Conservation (phyloP, 1,284 basidiomycete species). For the Sporisorium sorghi region DNA sequence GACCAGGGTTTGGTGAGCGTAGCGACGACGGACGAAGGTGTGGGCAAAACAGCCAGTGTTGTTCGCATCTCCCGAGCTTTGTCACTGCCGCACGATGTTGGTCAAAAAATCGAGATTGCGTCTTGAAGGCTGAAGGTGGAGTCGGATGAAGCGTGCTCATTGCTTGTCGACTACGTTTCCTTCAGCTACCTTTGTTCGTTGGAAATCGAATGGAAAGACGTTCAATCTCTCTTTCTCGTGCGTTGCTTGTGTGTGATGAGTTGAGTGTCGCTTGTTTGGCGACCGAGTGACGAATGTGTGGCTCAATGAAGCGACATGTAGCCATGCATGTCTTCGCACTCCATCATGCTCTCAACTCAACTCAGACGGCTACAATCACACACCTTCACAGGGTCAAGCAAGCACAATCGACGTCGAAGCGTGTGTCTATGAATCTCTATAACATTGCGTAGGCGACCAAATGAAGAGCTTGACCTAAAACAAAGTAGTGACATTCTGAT, state of each 20-base stretch:
- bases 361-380: background rate
- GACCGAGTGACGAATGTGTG: background rate
- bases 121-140: background rate
- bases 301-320: background rate
- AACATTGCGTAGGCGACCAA: too few relatives aligned
- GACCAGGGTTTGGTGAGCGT: constrained; percentile 60
- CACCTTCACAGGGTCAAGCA: too few relatives aligned
- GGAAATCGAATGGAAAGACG: background rate
- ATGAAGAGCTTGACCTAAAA: background rate
- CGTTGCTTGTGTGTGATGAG: background rate
- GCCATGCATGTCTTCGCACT: background rate
- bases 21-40: background rate
- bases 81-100: background rate
- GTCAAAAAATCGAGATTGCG: background rate
- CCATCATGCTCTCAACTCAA: too few relatives aligned
- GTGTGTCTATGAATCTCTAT: too few relatives aligned
- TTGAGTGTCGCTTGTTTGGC: too few relatives aligned
- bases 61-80: background rate
- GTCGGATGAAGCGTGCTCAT: constrained; percentile 5
- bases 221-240: background rate
- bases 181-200: background rate
- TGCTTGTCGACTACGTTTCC: background rate
- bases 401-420: too few relatives aligned
- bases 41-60: constrained; percentile 3
- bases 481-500: background rate